phyloP scores from a whole-genome alignment of 495 filamentous ascomycete genomes.

The Trichoderma gamsii region DNA sequence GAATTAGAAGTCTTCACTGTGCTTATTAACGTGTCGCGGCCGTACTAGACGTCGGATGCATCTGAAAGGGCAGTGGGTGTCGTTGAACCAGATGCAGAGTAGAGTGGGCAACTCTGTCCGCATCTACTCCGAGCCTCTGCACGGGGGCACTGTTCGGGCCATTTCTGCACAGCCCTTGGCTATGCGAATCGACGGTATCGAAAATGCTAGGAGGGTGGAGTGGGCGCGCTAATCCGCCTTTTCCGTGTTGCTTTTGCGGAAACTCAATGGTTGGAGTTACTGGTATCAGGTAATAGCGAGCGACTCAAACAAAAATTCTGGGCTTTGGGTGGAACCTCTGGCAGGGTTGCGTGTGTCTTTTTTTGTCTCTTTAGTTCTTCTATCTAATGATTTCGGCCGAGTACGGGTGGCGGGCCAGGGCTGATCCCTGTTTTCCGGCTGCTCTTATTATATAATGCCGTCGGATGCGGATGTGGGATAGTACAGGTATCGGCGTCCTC shows the following conservation, averaged over 20 bases:
- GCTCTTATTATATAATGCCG: neutral
- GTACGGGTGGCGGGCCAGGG: neutral
- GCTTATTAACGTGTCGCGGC: slow-evolving; percentile 45
- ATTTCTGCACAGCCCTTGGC: neutral
- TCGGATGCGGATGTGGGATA: neutral
- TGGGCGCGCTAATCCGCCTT: neutral
- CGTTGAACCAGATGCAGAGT: neutral
- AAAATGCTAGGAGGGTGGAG: neutral
- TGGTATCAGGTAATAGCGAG: neutral
- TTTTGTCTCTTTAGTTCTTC: neutral
- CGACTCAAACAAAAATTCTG: neutral
- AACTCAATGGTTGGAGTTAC: neutral
- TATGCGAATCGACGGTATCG: neutral
- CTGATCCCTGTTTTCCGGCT: neutral
- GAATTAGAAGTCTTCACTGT: slow-evolving; percentile 65
- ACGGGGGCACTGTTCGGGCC: neutral
- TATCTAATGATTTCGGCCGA: neutral
- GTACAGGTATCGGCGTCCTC: neutral
- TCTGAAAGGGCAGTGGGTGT: neutral
- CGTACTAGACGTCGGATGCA: neutral
- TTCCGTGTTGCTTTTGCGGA: neutral
- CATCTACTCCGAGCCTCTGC: too few relatives aligned
- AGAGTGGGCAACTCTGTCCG: too few relatives aligned
- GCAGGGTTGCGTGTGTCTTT: neutral
- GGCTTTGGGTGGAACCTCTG: neutral